Evolutionary conservation across 2,329 filamentous ascomycete species (phyloP).

Genomic region (Pezicula carpinea): DNA sequence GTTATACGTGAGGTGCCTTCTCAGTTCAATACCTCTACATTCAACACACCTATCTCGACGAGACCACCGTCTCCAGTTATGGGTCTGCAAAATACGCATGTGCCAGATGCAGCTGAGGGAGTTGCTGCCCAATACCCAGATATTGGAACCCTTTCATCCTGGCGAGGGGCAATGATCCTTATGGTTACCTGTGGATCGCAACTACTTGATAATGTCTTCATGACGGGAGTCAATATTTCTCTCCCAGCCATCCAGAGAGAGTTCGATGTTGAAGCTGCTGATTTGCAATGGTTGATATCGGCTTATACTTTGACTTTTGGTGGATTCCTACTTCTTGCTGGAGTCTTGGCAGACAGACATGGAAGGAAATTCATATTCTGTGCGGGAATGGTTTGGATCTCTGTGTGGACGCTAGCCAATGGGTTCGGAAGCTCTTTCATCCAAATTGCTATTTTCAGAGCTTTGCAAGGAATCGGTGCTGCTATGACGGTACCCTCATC

Average conservation of each 20-base stretch:
- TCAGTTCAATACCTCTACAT: slow-evolving; percentile 8
- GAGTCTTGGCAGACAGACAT: slow-evolving; percentile 34
- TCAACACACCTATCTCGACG: slow-evolving; percentile 7
- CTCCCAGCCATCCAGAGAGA: slow-evolving; percentile 36
- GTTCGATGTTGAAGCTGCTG: slow-evolving; percentile 29
- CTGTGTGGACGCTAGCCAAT: slow-evolving; percentile 31
- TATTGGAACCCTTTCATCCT: slow-evolving; percentile 31
- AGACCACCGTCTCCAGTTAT: slow-evolving; percentile 8
- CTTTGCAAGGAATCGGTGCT: slow-evolving; percentile 40
- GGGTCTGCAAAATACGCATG: background rate
- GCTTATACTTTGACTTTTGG: slow-evolving; percentile 37
- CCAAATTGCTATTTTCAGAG: slow-evolving; percentile 37
- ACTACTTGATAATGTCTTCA: slow-evolving; percentile 39
- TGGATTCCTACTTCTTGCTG: slow-evolving; percentile 29
- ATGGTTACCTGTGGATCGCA: slow-evolving; percentile 37
- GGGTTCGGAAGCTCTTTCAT: slow-evolving; percentile 38
- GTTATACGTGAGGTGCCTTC: slow-evolving; percentile 8
- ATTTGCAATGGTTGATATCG: slow-evolving; percentile 37
- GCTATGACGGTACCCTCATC: slow-evolving; percentile 43
- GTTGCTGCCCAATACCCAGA: slow-evolving; percentile 20
- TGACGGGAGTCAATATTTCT: slow-evolving; percentile 37
- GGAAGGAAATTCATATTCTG: slow-evolving; percentile 34
- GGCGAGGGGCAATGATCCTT: slow-evolving; percentile 34
- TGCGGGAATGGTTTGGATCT: slow-evolving; percentile 31
- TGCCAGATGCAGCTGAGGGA: background rate